A percentile compares a stretch with the other conserved stretches of the same genome.
Conservation (phyloP, 495 filamentous ascomycete genomes). For the Extremus antarcticus region DNA sequence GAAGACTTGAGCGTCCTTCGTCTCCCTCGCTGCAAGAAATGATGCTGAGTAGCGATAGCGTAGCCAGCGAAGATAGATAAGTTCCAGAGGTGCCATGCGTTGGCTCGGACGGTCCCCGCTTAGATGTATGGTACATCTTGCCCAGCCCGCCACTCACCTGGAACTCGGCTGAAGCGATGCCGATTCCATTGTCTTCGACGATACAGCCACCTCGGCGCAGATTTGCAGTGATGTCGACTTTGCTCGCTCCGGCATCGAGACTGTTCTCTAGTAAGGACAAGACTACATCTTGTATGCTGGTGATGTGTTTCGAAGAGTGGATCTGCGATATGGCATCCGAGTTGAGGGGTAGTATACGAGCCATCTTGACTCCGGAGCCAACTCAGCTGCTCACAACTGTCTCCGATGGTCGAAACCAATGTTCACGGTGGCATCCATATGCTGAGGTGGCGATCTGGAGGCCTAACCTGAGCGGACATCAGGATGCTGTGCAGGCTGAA, state of each 20-base stretch:
- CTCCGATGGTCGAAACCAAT: background rate
- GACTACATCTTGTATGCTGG: constrained; percentile 60
- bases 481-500: background rate
- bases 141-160: constrained; percentile 58
- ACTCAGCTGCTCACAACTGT: background rate
- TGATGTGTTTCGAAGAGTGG: constrained; percentile 72
- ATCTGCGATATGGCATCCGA: constrained; percentile 71
- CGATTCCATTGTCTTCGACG: constrained; percentile 79
- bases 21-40: constrained; percentile 61
- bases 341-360: constrained; percentile 57
- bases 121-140: constrained; percentile 72
- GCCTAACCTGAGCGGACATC: background rate
- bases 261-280: constrained; percentile 74
- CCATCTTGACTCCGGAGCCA: constrained; percentile 3
- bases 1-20: constrained; percentile 55
- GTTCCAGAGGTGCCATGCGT: constrained; percentile 59
- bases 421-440: background rate
- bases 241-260: constrained; percentile 67
- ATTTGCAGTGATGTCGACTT: constrained; percentile 62
- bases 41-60: constrained; percentile 66
- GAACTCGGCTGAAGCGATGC: constrained; percentile 67
- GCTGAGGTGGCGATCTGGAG: background rate
- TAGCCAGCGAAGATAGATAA: constrained; percentile 67
- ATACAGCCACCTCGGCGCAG: constrained; percentile 65
- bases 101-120: constrained; percentile 33